Percentiles rank a stretch among this genome's conserved stretches.
Evolutionary conservation across 768 basidiomycete genomes (phyloP).

Genomic region (Suillus plorans): DNA sequence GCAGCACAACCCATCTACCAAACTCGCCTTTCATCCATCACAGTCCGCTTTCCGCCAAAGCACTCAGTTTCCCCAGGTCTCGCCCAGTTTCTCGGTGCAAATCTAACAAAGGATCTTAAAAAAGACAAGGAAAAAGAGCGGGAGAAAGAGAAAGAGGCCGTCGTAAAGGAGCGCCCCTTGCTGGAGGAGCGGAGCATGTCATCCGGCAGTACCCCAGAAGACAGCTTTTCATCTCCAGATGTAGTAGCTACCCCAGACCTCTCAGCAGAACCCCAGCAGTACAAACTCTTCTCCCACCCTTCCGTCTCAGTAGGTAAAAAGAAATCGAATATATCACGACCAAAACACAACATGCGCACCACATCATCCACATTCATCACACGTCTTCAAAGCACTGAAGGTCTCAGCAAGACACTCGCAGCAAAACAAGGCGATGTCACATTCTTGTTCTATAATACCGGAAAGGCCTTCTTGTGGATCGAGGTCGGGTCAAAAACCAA

Average conservation of each 20-base stretch:
- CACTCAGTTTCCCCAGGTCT: conserved; percentile 56
- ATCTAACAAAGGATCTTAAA: conserved; percentile 54
- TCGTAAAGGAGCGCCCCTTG: conserved; percentile 35
- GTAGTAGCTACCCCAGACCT: conserved; percentile 27
- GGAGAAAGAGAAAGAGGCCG: conserved; percentile 40
- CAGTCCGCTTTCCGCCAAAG: conserved; percentile 65
- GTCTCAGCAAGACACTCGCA: conserved; percentile 65
- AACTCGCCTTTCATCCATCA: conserved; percentile 60
- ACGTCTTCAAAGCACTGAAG: conserved; percentile 79
- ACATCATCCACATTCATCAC: conserved; percentile 93
- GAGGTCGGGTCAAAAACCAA: conserved; percentile 85
- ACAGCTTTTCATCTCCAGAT: conserved; percentile 45
- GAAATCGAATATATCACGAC: conserved; percentile 62
- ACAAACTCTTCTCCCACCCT: conserved; percentile 61
- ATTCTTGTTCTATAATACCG: conserved; percentile 86
- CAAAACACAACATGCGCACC: conserved; percentile 90
- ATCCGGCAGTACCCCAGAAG: conserved; percentile 80
- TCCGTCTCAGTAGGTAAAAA: conserved; percentile 48
- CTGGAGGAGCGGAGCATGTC: conserved; percentile 70
- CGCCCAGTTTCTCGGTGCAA: conserved; percentile 65
- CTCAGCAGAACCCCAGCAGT: conserved; percentile 37
- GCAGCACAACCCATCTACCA: conserved; percentile 44
- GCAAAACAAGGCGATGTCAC: conserved; percentile 83
- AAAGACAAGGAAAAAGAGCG: conserved; percentile 48
- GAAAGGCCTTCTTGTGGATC: conserved; percentile 82